These are phyloP conservation scores for Castanospermum australe DNA, from an alignment of 306 rosid species.

Conservation along the genomic window DNA sequence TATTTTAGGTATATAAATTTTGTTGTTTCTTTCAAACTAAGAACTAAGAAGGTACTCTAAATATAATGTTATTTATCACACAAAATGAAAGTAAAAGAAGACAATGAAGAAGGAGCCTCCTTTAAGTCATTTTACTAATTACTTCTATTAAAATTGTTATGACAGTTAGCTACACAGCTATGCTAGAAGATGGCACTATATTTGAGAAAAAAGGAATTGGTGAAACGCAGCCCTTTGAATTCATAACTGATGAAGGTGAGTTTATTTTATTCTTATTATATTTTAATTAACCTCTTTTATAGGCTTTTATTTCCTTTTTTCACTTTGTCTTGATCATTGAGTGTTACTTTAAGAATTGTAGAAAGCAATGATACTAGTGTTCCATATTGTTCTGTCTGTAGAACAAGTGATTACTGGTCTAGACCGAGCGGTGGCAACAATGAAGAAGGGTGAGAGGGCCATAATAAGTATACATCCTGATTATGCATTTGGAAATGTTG, in stretches of 20 bases:
- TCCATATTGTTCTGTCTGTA: conserved; percentile 30
- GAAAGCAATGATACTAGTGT: conserved; percentile 1
- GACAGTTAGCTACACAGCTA: conserved; percentile 58
- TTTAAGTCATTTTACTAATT: conserved; percentile 15
- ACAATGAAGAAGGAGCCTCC: neutral
- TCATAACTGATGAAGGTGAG: conserved; percentile 70
- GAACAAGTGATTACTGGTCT: conserved; percentile 71
- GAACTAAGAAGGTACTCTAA: neutral
- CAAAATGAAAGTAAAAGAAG: neutral
- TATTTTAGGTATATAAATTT: neutral
- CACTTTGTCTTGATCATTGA: neutral
- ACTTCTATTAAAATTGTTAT: conserved; percentile 4
- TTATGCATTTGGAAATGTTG: conserved; percentile 64
- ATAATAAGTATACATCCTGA: conserved; percentile 62
- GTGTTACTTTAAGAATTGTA: neutral
- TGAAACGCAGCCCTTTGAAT: conserved; percentile 52
- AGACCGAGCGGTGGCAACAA: conserved; percentile 64
- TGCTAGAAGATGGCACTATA: conserved; percentile 63
- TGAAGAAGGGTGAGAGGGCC: conserved; percentile 74
- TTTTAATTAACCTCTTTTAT: neutral
- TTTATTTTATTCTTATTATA: conserved; percentile 17
- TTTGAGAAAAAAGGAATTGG: conserved; percentile 67
- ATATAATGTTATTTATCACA: neutral
- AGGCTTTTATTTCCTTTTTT: neutral
- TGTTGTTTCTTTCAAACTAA: neutral